phyloP scores from a whole-genome alignment of 805 yeast genomes.

The Citeromyces matritensis region DNA sequence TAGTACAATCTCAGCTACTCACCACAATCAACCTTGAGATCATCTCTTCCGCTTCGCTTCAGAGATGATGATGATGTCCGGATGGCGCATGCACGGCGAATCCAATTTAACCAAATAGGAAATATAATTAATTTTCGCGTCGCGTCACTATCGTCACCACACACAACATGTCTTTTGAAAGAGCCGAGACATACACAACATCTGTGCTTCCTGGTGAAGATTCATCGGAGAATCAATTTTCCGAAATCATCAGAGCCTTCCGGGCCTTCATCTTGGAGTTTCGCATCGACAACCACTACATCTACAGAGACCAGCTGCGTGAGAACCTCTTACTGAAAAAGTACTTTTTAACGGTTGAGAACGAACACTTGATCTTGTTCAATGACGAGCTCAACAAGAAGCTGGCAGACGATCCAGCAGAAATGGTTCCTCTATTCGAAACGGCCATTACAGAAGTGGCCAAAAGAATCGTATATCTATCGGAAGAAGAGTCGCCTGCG shows the following conservation, averaged over 20 bases:
- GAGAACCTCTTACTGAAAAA: conserved; percentile 71
- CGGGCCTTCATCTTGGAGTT: conserved; percentile 74
- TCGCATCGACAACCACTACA: conserved; percentile 66
- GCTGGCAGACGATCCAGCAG: conserved; percentile 75
- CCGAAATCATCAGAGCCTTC: conserved; percentile 65
- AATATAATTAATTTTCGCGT: too few relatives aligned
- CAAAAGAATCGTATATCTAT: conserved; percentile 42
- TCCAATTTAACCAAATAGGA: too few relatives aligned
- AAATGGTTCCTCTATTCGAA: conserved; percentile 77
- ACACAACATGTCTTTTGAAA: conserved; percentile 49
- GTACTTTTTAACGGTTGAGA: conserved; percentile 57
- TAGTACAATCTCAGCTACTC: too few relatives aligned
- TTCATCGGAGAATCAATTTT: conserved; percentile 42
- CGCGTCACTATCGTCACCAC: too few relatives aligned
- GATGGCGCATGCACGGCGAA: too few relatives aligned
- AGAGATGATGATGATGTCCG: too few relatives aligned
- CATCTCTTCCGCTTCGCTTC: too few relatives aligned
- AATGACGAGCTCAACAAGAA: conserved; percentile 82
- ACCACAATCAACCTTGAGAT: too few relatives aligned
- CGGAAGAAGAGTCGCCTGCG: conserved; percentile 31
- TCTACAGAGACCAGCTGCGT: conserved; percentile 82
- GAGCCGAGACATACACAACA: conserved; percentile 60
- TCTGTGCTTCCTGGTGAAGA: conserved; percentile 81
- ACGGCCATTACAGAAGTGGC: conserved; percentile 78
- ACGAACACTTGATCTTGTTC: conserved; percentile 76